Evolutionary conservation across 306 rosid genomes (phyloP), one percentile per base, ranked within the genome.

Genomic region (Lathyrus aphaca): DNA sequence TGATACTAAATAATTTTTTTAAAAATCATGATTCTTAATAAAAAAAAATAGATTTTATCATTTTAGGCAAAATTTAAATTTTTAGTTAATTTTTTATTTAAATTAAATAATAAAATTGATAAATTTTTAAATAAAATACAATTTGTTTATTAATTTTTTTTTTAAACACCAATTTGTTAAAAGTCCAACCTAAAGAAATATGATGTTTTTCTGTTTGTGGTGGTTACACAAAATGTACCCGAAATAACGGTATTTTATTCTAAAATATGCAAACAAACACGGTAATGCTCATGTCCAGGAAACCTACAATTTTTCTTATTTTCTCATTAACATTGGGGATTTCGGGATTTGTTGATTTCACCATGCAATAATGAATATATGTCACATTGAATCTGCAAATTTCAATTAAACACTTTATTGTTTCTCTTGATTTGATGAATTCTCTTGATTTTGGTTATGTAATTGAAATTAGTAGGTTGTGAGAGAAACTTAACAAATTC

Each of bases 221-320:
- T 49, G 15, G 15, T 27, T 2, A 25, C 35, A n/a, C 14, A 25
- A 16, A 49, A 50, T 12, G 21, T 59, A 59, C 48, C 76, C 45
- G 60, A 71, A 60, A 10, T 48, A 61, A 72, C 69, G 29, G 69
- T 64, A 30, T 4, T 38, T 59, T 18, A 39, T 30, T 45, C 68
- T 13, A 17, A 18, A 46, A 43, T 3, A 15, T 38, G 3, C 68
- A 7, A 71, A 29, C 35, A 38, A 37, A 71, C 13, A 43, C 58
- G 37, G 46, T 35, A 35, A 30, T 30, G 37, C 37, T 30, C 37
- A 30, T 30, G 37, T 35, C 39, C 39, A 7, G 46, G 4, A 42
- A 42, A 42, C 14, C 14, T 6, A 5, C 51, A 46, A n/a, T 10
- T n/a, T 46, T 46, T 46, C 19, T 46, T n/a, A 35, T 35, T 35